Base-by-base conservation (phyloP, 495 filamentous ascomycete species). In the Daldinia bambusicola region DNA sequence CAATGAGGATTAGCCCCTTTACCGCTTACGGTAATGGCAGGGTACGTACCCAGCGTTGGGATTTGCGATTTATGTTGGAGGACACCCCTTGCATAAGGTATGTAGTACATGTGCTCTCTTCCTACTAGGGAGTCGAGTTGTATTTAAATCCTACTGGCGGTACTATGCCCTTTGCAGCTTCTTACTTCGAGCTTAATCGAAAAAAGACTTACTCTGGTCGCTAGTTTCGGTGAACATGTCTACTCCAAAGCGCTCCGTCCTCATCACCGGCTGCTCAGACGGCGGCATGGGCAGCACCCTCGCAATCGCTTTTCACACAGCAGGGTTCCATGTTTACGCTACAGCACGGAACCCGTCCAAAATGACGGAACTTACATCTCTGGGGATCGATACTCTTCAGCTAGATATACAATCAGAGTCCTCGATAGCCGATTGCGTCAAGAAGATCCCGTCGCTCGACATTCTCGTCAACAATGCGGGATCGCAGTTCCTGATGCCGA, bases 381-480 rank as follows among this genome's bases (percentile, higher is more conserved):
- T 68, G 4, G 67, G 63, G 10, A 59, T 84, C 18, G 68, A 78
- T 20, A 64, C 79, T 6, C 43, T 84, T 22, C 40, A 60, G 7
- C 66, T 84, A 0, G 80, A 84, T 48, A 77, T 81, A n/a, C 75
- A 74, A 16, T 79, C 76, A 0, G 48, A 69, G 10, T 61, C 68
- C 34, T 81, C 81, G 14, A 78, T 83, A 36, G 51, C 52, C 3
- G 22, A 22, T 18, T 64, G 57, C 16, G 69, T 43, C 5, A 58
- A 12, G 4, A 71, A 74, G 6, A 75, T 82, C 10, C 71, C 78
- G 5, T 75, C 73, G 18, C 77, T 88, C 2, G 79, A 84, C 53
- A 75, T 82, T 43, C 76, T 88, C 4, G 75, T 87, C 22, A 87
- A 87, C 58, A 86, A 87, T 63, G 83, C 84, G 52, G 85, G 82